Percentiles rank a stretch among this genome's conserved stretches.
These are phyloP conservation scores for Asterochloris erici DNA, from an alignment of 139 green algal genomes.

Conservation along the genomic window DNA sequence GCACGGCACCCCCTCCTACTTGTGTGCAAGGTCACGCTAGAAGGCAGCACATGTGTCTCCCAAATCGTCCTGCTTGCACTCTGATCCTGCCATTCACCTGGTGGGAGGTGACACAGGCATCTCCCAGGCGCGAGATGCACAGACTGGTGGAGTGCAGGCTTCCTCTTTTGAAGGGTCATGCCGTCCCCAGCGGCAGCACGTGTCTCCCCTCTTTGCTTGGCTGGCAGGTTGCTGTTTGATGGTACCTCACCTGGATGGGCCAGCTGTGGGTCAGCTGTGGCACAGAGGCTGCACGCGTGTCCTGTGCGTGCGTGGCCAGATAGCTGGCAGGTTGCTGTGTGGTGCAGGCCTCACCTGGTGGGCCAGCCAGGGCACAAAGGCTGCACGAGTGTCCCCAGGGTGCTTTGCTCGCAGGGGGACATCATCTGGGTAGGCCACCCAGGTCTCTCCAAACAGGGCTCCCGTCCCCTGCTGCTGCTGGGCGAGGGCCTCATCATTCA, in stretches of 20 bases:
- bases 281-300: conserved; percentile 15
- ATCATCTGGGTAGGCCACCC: conserved; percentile 27
- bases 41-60: not conserved
- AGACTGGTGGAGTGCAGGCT: not conserved
- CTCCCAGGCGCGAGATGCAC: not conserved
- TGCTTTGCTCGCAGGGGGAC: conserved; percentile 15
- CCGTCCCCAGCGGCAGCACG: too few species aligned
- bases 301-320: conserved; percentile 5
- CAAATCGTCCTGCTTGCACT: not conserved
- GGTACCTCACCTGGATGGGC: not conserved
- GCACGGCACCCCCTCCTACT: not conserved
- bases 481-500: not conserved
- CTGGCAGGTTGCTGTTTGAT: not conserved
- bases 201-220: not conserved
- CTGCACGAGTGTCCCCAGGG: conserved; percentile 27
- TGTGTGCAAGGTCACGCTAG: not conserved
- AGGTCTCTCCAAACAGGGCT: conserved; percentile 9
- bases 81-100: not conserved
- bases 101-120: not conserved
- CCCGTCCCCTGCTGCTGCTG: not conserved
- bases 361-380: conserved; percentile 29
- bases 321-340: not conserved
- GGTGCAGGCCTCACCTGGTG: not conserved
- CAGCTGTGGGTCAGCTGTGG: conserved; percentile 4
- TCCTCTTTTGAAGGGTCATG: not conserved